Conservation (phyloP, 176 grass and related monocot genomes). For the Avena eriantha region DNA sequence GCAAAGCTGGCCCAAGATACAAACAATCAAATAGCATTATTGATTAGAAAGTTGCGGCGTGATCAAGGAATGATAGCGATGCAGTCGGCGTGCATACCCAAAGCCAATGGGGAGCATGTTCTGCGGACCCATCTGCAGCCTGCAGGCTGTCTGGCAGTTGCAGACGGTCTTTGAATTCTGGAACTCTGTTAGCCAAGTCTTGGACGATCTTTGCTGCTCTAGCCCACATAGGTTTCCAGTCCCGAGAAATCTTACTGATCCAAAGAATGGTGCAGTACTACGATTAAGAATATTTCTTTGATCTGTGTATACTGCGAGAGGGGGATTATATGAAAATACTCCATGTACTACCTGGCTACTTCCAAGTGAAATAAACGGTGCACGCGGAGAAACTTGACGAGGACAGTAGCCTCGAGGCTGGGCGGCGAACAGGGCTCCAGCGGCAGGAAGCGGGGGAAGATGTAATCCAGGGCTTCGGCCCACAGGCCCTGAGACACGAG, state of each 20-base stretch:
- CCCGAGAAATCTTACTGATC: background rate
- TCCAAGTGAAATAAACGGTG: background rate
- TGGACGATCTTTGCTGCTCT: background rate
- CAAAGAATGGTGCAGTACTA: background rate
- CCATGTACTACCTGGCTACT: background rate
- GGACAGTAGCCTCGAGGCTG: conserved; percentile 4
- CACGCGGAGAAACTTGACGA: background rate
- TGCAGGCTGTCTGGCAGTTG: background rate
- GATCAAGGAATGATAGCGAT: background rate
- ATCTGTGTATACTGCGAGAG: background rate
- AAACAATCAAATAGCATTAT: background rate
- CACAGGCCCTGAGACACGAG: background rate
- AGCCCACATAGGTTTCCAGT: conserved; percentile 10
- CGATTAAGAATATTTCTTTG: background rate
- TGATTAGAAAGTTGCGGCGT: background rate
- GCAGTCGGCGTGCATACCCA: background rate
- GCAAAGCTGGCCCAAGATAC: background rate
- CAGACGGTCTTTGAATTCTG: background rate
- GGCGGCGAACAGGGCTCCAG: background rate
- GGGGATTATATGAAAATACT: background rate
- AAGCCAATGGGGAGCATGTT: background rate
- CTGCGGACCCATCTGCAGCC: background rate
- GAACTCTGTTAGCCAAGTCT: background rate
- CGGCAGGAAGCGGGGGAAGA: conserved; percentile 5
- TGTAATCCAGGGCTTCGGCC: background rate